Evolutionary conservation across 768 basidiomycete species (phyloP).

Genomic region (Nidularia pulvinata): DNA sequence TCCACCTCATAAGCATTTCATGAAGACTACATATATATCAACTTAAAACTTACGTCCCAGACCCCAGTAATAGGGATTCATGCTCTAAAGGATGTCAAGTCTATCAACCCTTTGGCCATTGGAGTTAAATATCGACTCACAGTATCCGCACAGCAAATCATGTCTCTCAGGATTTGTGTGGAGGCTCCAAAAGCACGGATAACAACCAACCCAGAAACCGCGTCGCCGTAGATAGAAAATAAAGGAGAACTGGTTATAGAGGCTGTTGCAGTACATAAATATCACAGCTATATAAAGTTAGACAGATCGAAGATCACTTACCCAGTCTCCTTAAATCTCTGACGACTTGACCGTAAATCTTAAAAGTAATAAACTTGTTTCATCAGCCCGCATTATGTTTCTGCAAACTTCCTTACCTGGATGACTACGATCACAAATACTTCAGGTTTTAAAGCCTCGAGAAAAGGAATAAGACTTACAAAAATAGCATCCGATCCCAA

Average conservation of each 20-base stretch:
- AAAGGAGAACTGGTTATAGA: slow-evolving; percentile 36
- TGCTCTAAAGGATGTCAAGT: slow-evolving; percentile 26
- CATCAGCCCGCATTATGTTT: too few species aligned
- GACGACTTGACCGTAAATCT: slow-evolving; percentile 79
- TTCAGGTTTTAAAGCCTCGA: not conserved
- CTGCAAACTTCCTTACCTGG: too few species aligned
- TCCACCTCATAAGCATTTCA: too few species aligned
- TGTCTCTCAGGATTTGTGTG: slow-evolving; percentile 83
- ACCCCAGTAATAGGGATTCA: slow-evolving; percentile 89
- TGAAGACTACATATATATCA: too few species aligned
- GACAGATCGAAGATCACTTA: not conserved
- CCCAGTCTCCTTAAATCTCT: slow-evolving; percentile 57
- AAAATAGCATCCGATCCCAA: not conserved
- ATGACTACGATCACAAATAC: not conserved
- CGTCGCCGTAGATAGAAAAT: slow-evolving; percentile 44
- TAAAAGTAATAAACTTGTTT: not conserved
- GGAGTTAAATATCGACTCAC: slow-evolving; percentile 33
- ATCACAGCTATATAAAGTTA: not conserved
- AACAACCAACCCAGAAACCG: slow-evolving; percentile 39
- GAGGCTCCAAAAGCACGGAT: slow-evolving; percentile 88
- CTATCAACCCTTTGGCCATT: not conserved
- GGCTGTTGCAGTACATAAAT: slow-evolving; percentile 10
- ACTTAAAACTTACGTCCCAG: slow-evolving; percentile 63
- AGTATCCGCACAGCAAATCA: slow-evolving; percentile 82
- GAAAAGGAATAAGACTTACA: not conserved